Evolutionary conservation across 139 green algal species (phyloP), one percentile per base, ranked within the genome.

Genomic region (Mesostigma viride): DNA sequence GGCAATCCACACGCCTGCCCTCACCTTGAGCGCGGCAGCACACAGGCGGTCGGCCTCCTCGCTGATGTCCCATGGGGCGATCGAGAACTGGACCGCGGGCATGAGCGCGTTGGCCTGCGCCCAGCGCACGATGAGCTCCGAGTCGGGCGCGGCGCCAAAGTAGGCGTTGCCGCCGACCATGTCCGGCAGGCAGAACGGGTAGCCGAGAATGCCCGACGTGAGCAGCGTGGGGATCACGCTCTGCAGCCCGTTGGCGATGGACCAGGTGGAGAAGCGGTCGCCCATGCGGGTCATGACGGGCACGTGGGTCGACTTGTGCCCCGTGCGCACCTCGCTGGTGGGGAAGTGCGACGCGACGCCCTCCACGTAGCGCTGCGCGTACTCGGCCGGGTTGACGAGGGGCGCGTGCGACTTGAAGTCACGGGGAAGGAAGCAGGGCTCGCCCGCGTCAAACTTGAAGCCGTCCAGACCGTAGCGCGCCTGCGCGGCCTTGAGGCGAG

Each of bases 381-480:
- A 88, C 33, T 88, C 78, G 27, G 66, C 36, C 3, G 82, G 81
- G 56, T 76, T 72, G 11, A 57, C 53, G 27, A 88, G 58, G 22
- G 75, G 69, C n/a, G 36, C 61, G 44, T 76, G 59, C 63, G 78
- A 84, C 11, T 40, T 33, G 64, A 81, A 79, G 1, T 63, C 53
- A 8, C 36, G 58, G 0, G 82, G 82, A 22, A 88, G 68, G 67
- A 88, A 88, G 78, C 82, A 87, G 6, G 83, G 83, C 74, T 88
- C 83, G 1, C 83, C 83, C 28, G 77, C 82, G 53, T 88, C 82
- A 45, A 88, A 88, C 75, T 88, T 88, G 69, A 87, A 88, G 14
- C 82, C 82, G 65, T 88, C 82, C 30, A 88, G 69, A 33, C 68
- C 70, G 3, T 77, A 75, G 2, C 64, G 32, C 2, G 61, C 70